Base-by-base conservation (phyloP, 1,139 yeast genomes). In the Hemisphaericaspora xylanilytica region DNA sequence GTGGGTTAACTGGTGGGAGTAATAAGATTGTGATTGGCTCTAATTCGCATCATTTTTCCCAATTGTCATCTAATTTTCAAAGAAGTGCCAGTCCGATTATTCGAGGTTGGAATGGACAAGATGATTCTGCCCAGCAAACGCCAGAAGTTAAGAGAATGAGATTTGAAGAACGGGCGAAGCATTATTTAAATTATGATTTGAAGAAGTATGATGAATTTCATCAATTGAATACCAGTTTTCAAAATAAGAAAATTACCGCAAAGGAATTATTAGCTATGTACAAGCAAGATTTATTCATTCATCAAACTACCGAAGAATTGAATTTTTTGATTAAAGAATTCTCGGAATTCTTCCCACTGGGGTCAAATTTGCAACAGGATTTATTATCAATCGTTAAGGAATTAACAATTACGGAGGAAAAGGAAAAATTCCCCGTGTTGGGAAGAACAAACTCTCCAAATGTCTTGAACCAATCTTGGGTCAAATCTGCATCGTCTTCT, bases 121-220 rank as follows among this genome's bases (percentile, higher is more conserved):
- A 64, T n/a, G 67, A 63, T 14, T 59, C 58, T 12, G 75, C 73
- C 41, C 46, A 48, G 29, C 48, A 48, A 31, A 63, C 80, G 1
- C 53, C 64, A 9, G 81, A 77, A 28, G 65, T 75, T 30, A 84
- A 81, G 47, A 73, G 68, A 49, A 67, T 73, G 56, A 71, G 96
- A 47, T 70, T 89, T 31, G 94, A 85, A 47, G 96, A 88, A 56
- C 73, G 96, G 52, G 96, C 96, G 0, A 81, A 82, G 56, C 88
- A 83, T 57, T 85, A 85, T 54, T 65, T 86, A 41, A 72, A 76
- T 39, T 79, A 83, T 48, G 73, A 81, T 28, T 61, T 62, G 5
- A 58, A 61, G 9, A 67, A 68, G 26, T 69, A 80, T 47, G 62
- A 68, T 10, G 57, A 65, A 38, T 88, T 88, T 55, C 57, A 61